Evolutionary conservation across 768 basidiomycete genomes (phyloP), one percentile per base, ranked within the genome.

Genomic region (Albatrellus ellisii): DNA sequence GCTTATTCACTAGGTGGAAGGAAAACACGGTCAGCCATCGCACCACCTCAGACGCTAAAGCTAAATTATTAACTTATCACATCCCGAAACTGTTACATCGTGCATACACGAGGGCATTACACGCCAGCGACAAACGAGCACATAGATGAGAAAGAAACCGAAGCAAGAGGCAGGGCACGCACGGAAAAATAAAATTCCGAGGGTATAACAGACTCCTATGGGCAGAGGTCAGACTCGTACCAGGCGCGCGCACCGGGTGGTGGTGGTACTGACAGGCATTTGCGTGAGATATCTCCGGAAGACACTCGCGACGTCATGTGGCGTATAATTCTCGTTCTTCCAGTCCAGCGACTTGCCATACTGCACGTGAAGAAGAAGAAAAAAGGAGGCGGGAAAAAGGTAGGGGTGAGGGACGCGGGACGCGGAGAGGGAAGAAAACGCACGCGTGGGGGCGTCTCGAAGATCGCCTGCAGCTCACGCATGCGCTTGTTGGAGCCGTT

Each of bases 281-380:
- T 86, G 84, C 0, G 92, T 98, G 38, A 99, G 75, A 61, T 89
- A 99, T 65, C 94, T 67, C 45, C 94, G 74, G 56, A 98, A 90
- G 42, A 99, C 90, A 52, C 87, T 95, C 15, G 94, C 94, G 39
- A 95, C 90, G 57, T 99, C 94, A 58, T 99, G 94, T 11, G 89
- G 75, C n/a, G 83, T 94, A 58, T 82, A 97, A 15, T 72, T 67
- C 53, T 85, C 79, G 45, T 74, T 65, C 54, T 78, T 80, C 91
- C 94, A 97, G 51, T 95, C 84, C 31, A 99, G 65, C 41, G 77
- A 73, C 62, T 95, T 97, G 46, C 94, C 94, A 52, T 88, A 99
- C 91, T 94, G 54, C 32, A 45, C 27, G 45, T 34, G 4, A 5
- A 32, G n/a, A 26, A 6, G 27, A 34, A 44, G 38, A 29, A 43